Evolutionary conservation across 129 eudicot genomes (phyloP).

Genomic region (Chrysanthemum seticuspe): DNA sequence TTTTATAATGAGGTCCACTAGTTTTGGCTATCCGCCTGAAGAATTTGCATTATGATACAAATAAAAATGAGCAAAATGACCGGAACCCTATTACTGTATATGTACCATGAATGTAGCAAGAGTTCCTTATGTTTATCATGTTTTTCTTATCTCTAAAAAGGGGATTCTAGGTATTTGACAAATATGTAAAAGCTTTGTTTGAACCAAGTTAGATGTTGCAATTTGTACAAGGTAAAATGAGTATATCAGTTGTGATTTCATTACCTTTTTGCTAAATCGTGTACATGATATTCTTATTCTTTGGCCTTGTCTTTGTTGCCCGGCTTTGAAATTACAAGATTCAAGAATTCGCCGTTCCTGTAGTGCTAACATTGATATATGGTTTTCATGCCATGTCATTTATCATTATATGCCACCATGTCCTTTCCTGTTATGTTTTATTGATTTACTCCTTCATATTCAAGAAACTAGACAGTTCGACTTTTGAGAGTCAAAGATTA

Average conservation of each 20-base stretch:
- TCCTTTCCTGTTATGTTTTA: not conserved
- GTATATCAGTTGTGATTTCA: not conserved
- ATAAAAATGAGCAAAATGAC: no score
- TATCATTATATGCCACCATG: not conserved
- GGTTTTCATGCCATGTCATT: not conserved
- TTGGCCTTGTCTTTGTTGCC: not conserved
- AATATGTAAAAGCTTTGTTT: not conserved
- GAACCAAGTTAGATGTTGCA: not conserved
- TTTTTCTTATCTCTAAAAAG: not conserved
- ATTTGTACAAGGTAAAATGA: not conserved
- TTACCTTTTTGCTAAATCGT: not conserved
- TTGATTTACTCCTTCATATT: not conserved
- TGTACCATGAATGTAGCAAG: not conserved
- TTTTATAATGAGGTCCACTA: not conserved
- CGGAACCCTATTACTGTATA: not conserved
- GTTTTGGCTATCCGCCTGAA: slow-evolving; percentile 12
- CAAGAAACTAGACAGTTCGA: slow-evolving; percentile 6
- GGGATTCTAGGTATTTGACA: not conserved
- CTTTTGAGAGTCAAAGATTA: slow-evolving; percentile 6
- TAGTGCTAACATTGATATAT: not conserved
- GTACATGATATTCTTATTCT: not conserved
- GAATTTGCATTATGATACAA: not conserved
- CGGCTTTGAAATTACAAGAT: not conserved
- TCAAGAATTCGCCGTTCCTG: not conserved
- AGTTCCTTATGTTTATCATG: not conserved